phyloP scores from a whole-genome alignment of 495 filamentous ascomycete species.

The Penicillium verhagenii region DNA sequence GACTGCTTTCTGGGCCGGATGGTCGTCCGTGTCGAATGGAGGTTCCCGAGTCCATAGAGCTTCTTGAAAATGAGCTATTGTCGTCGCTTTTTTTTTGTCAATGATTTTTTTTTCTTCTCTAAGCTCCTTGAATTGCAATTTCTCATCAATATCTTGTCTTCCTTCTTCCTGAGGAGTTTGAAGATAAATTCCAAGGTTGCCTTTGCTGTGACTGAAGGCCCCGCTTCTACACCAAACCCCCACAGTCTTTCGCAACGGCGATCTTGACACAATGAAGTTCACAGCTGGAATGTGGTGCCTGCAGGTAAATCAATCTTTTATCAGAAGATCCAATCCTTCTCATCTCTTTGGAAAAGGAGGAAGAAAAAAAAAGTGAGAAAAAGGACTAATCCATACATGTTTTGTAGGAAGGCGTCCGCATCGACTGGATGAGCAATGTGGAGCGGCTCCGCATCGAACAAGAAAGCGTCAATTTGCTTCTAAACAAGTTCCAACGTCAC shows the following conservation, averaged over 20 bases:
- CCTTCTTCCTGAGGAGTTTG: background rate
- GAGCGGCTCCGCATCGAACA: slow-evolving; percentile 36
- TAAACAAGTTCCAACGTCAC: slow-evolving; percentile 44
- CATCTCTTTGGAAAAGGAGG: slow-evolving; percentile 23
- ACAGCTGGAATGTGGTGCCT: slow-evolving; percentile 47
- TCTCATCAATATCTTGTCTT: background rate
- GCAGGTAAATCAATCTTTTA: slow-evolving; percentile 27
- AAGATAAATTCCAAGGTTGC: background rate
- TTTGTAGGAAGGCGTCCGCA: slow-evolving; percentile 9
- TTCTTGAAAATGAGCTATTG: background rate
- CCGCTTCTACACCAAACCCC: background rate
- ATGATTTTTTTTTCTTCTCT: background rate
- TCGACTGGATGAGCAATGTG: slow-evolving; percentile 51
- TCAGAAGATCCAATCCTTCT: no score
- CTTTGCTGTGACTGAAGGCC: no score
- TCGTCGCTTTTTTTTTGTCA: background rate
- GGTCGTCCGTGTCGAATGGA: slow-evolving; percentile 24
- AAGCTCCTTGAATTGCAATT: background rate
- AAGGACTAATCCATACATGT: no score
- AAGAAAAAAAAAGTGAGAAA: slow-evolving; percentile 18
- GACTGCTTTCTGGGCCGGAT: slow-evolving; percentile 13
- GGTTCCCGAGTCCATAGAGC: background rate
- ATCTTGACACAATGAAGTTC: slow-evolving; percentile 42
- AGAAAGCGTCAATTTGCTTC: slow-evolving; percentile 35
- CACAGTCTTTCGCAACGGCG: background rate